These are phyloP conservation scores for Strobilomyces dryophilus DNA, from an alignment of 768 basidiomycete genomes.

Conservation along the genomic window DNA sequence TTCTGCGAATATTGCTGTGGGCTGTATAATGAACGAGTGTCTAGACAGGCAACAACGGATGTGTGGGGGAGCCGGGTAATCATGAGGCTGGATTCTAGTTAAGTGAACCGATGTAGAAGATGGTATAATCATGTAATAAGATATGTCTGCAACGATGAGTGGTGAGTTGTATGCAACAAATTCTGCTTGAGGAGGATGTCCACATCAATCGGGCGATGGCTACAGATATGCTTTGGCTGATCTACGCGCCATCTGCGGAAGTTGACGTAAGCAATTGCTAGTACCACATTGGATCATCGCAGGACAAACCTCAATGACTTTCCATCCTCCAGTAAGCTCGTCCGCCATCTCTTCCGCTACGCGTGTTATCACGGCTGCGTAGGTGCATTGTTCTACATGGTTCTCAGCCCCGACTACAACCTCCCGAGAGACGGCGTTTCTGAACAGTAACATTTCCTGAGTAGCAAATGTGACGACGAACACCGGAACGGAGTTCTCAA, in stretches of 20 bases:
- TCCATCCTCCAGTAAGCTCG: slow-evolving; percentile 97
- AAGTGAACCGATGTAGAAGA: neutral
- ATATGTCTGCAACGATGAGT: slow-evolving; percentile 28
- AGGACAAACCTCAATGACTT: slow-evolving; percentile 81
- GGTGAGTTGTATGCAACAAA: slow-evolving; percentile 26
- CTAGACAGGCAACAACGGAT: neutral
- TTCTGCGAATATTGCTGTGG: too few relatives aligned
- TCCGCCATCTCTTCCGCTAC: slow-evolving; percentile 85
- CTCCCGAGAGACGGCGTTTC: slow-evolving; percentile 86
- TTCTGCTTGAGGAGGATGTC: neutral
- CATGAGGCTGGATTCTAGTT: neutral
- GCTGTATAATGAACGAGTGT: too few relatives aligned
- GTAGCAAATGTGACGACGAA: slow-evolving; percentile 90
- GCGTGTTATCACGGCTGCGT: slow-evolving; percentile 88
- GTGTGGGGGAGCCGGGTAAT: neutral
- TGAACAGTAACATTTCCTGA: slow-evolving; percentile 90
- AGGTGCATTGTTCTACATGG: slow-evolving; percentile 89
- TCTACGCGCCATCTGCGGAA: slow-evolving; percentile 46
- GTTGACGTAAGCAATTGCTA: neutral
- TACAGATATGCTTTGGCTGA: slow-evolving; percentile 49
- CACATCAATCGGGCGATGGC: neutral
- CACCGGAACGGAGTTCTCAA: slow-evolving; percentile 87
- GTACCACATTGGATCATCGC: neutral
- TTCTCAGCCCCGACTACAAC: slow-evolving; percentile 84
- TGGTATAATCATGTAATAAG: slow-evolving; percentile 28